Evolutionary conservation across 78 protist species (phyloP).

Genomic region (Capsaspora owczarzaki): DNA sequence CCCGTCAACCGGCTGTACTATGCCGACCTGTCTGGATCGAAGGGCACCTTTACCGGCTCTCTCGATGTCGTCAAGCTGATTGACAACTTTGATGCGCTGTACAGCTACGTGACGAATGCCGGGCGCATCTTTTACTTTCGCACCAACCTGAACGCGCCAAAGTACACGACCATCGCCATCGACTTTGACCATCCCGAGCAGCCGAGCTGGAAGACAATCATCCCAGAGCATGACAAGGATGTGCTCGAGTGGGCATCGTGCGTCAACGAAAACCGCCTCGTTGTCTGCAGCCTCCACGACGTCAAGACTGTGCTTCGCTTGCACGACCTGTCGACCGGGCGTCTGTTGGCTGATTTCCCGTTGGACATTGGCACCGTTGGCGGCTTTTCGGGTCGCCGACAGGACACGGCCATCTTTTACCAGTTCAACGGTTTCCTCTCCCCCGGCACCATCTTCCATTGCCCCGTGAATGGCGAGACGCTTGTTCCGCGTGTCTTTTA

Average conservation of each 20-base stretch:
- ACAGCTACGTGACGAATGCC: constrained; percentile 59
- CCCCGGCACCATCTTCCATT: constrained; percentile 38
- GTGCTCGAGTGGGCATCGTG: constrained; percentile 20
- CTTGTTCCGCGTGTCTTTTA: background rate
- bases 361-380: constrained; percentile 9
- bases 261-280: constrained; percentile 21
- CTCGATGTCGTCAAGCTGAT: constrained; percentile 3
- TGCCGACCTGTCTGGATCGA: background rate
- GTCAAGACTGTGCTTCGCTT: constrained; percentile 41
- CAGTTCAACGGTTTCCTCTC: constrained; percentile 44
- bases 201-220: background rate
- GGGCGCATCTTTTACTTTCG: constrained; percentile 46
- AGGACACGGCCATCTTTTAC: constrained; percentile 30
- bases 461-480: background rate
- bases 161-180: constrained; percentile 12
- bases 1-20: constrained; percentile 35
- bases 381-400: background rate
- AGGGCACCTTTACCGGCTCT: background rate
- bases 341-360: background rate
- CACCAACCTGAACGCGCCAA: constrained; percentile 66
- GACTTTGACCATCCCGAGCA: background rate
- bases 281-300: constrained; percentile 45
- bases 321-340: background rate
- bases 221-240: constrained; percentile 19
- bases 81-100: constrained; percentile 49